Evolutionary conservation across 192 early-diverging fungal genomes (phyloP), one percentile per base, ranked within the genome.

Genomic region (Coemansia sp.): DNA sequence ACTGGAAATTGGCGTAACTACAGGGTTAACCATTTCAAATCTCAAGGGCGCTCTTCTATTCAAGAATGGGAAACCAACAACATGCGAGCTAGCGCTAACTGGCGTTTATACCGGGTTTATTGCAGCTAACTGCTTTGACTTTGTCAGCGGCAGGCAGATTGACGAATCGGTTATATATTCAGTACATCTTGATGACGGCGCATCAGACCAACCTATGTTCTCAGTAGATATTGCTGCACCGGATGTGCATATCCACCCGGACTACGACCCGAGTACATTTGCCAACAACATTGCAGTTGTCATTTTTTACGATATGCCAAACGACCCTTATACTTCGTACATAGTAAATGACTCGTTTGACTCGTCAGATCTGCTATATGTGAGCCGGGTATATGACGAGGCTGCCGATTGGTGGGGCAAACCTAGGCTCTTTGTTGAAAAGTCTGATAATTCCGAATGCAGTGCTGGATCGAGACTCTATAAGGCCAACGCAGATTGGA

Each of bases 221-320:
- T 17, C 49, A 7, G 11, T 36, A 39, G 39, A 3, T 9, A 24
- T 20, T 13, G 0, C 19, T 17, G 19, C 38, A 40, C 17, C 15
- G 6, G 17, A 47, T 6, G 33, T 47, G 17, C 28, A 47, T 13
- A 47, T 47, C 26, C 26, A 47, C 13, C 45, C 45, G 5, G 5
- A 29, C 18, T 47, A 30, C 13, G 45, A 47, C 18, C 19, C 14
- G 3, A 13, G 3, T 11, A 47, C 28, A 6, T 15, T 47, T 14
- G 45, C 45, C n/a, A 47, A 47, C 45, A 47, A 47, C 28, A 33
- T 47, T 14, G 45, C 45, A 4, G 29, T 47, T 2, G 23, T 47
- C 33, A 15, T 33, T 7, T 47, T 33, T 26, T 14, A 47, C 17
- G 23, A 40, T 9, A 11, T 22, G 4, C 5, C 6, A 2, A 10